phyloP scores from a whole-genome alignment of 345 rosid species.

The Gossypium mustelinum region DNA sequence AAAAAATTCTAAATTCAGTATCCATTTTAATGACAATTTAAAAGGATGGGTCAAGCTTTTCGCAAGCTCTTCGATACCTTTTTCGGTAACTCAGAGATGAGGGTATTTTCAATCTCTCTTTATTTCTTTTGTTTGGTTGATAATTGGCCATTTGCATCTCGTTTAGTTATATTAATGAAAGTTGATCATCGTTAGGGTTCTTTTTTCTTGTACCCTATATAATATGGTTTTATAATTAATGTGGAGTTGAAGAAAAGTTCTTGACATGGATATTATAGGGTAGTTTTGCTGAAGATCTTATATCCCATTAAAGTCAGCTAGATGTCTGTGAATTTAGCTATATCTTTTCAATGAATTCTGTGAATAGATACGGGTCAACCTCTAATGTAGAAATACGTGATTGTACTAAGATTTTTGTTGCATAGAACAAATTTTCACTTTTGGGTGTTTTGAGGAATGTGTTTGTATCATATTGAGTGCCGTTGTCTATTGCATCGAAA shows the following conservation, averaged over 20 bases:
- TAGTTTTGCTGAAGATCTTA: slow-evolving; percentile 5
- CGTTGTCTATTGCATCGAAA: not conserved
- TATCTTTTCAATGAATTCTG: not conserved
- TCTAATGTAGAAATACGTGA: not conserved
- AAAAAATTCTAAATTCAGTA: too few species aligned
- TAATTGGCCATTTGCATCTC: not conserved
- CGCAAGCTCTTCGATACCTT: slow-evolving; percentile 84
- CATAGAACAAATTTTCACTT: not conserved
- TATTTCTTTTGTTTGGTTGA: not conserved
- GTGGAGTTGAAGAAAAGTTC: not conserved
- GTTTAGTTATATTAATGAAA: not conserved
- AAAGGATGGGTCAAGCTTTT: slow-evolving; percentile 76
- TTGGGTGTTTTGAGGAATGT: not conserved
- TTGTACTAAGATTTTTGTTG: not conserved
- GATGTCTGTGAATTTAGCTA: not conserved
- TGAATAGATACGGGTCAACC: not conserved
- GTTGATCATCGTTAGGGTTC: not conserved
- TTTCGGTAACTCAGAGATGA: slow-evolving; percentile 90
- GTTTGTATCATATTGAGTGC: not conserved
- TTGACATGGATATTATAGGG: not conserved
- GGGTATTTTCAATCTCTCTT: slow-evolving; percentile 41
- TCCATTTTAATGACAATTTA: not conserved
- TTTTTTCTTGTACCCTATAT: not conserved
- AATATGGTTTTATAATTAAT: not conserved
- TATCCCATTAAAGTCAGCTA: not conserved